Percentiles rank a stretch among this genome's conserved stretches.
These are phyloP conservation scores for Rhizopogon rudus DNA, from an alignment of 768 basidiomycete species.

Conservation along the genomic window DNA sequence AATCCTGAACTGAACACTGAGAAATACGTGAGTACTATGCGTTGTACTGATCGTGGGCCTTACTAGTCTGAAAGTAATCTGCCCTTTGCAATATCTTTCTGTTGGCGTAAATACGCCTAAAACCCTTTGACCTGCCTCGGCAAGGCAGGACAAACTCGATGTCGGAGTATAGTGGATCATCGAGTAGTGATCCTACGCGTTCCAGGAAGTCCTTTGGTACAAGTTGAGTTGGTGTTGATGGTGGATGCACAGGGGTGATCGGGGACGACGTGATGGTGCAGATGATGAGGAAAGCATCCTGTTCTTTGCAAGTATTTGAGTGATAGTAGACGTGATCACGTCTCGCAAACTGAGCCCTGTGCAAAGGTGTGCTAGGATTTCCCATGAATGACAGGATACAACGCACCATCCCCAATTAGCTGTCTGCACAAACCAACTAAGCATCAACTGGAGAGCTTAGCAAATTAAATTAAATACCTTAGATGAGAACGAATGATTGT, in stretches of 20 bases:
- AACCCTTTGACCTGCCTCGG: slow-evolving; percentile 31
- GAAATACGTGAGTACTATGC: not conserved
- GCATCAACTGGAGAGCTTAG: slow-evolving; percentile 9
- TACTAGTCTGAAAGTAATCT: slow-evolving; percentile 78
- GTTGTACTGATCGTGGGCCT: slow-evolving; percentile 7
- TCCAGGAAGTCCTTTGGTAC: slow-evolving; percentile 67
- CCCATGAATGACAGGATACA: not conserved
- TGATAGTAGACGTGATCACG: slow-evolving; percentile 67
- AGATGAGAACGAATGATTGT: slow-evolving; percentile 77
- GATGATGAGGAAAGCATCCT: slow-evolving; percentile 69
- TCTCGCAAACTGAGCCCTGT: slow-evolving; percentile 74
- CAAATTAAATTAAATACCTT: slow-evolving; percentile 41
- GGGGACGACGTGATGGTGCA: slow-evolving; percentile 76
- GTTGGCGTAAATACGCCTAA: slow-evolving; percentile 58
- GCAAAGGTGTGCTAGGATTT: slow-evolving; percentile 1
- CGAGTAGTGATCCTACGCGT: slow-evolving; percentile 68
- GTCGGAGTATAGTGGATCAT: slow-evolving; percentile 83
- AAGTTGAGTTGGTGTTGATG: slow-evolving; percentile 39
- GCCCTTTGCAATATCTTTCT: slow-evolving; percentile 62
- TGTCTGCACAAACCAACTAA: slow-evolving; percentile 37
- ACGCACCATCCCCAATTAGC: slow-evolving; percentile 85
- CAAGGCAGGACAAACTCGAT: slow-evolving; percentile 73
- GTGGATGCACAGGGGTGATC: slow-evolving; percentile 40
- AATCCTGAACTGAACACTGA: slow-evolving; percentile 75
- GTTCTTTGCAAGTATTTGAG: slow-evolving; percentile 41